Evolutionary conservation across 2,329 filamentous ascomycete genomes (phyloP).

Genomic region (Xylaria sp.): DNA sequence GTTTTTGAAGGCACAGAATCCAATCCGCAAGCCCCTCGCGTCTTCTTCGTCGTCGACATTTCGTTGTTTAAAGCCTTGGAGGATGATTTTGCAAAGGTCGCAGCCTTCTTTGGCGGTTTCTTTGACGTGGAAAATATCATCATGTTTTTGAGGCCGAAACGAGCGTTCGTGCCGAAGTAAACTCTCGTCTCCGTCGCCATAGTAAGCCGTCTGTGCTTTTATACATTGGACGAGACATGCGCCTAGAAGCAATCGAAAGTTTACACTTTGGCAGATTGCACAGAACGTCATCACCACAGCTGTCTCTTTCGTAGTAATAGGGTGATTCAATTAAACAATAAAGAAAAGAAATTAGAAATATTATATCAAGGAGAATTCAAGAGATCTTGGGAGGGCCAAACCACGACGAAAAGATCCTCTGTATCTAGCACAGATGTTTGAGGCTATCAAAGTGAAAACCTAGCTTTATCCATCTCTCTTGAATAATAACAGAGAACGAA

Average conservation of each 20-base stretch:
- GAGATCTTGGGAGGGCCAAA: not conserved
- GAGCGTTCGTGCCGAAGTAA: not conserved
- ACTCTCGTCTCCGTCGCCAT: not conserved
- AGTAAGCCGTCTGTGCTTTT: not conserved
- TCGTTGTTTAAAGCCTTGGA: slow-evolving; percentile 4
- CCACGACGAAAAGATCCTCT: not conserved
- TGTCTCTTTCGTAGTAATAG: not conserved
- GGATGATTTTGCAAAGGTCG: slow-evolving; percentile 1
- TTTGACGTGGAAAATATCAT: slow-evolving; percentile 6
- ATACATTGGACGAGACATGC: not conserved
- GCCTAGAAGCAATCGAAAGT: not conserved
- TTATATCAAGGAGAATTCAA: not conserved
- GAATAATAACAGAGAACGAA: not conserved
- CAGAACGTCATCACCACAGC: not conserved
- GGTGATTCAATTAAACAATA: not conserved
- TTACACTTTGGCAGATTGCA: slow-evolving; percentile 1
- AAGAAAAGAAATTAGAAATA: not conserved
- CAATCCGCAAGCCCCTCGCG: not conserved
- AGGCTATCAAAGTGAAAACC: not conserved
- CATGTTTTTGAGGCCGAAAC: not conserved
- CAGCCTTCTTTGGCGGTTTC: slow-evolving; percentile 3
- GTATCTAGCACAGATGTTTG: not conserved
- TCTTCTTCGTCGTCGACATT: not conserved
- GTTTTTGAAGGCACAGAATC: not conserved
- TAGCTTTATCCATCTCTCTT: not conserved